Percentiles rank a stretch among this genome's conserved stretches.
Conservation (phyloP, 495 filamentous ascomycete genomes). For the Neurospora sp. region DNA sequence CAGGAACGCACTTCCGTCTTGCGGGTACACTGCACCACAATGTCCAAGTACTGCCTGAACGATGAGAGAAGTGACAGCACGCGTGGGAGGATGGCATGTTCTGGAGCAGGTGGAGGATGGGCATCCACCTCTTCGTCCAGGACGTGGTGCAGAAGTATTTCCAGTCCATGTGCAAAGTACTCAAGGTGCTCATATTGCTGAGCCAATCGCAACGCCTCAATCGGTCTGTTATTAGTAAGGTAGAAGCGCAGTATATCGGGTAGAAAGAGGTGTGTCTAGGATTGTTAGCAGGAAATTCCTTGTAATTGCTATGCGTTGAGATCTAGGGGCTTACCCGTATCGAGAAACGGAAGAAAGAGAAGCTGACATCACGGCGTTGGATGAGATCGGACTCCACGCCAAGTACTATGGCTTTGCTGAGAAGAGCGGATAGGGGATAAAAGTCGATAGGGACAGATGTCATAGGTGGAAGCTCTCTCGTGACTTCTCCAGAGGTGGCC, state of each 20-base stretch:
- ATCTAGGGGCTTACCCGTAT: slow-evolving; percentile 51
- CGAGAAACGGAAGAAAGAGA: slow-evolving; percentile 75
- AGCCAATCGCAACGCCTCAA: slow-evolving; percentile 66
- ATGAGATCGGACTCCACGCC: slow-evolving; percentile 88
- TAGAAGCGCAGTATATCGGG: slow-evolving; percentile 75
- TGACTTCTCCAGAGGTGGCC: slow-evolving; percentile 48
- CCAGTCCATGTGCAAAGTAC: slow-evolving; percentile 87
- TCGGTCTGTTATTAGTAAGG: slow-evolving; percentile 58
- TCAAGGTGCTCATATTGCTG: slow-evolving; percentile 73
- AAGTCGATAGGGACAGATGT: slow-evolving; percentile 71
- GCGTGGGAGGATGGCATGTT: slow-evolving; percentile 69
- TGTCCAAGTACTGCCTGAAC: slow-evolving; percentile 83
- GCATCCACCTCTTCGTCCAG: slow-evolving; percentile 88
- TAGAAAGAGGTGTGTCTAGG: slow-evolving; percentile 77
- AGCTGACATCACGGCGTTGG: slow-evolving; percentile 80
- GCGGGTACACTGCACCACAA: slow-evolving; percentile 92
- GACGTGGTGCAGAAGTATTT: slow-evolving; percentile 86
- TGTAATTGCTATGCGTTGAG: not conserved
- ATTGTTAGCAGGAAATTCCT: slow-evolving; percentile 1
- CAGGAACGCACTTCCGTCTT: slow-evolving; percentile 95
- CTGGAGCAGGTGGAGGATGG: slow-evolving; percentile 47
- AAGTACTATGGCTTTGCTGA: slow-evolving; percentile 77
- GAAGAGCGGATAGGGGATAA: slow-evolving; percentile 79
- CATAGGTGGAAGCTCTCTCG: slow-evolving; percentile 50
- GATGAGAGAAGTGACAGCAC: slow-evolving; percentile 85